phyloP scores from a whole-genome alignment of 2,329 filamentous ascomycete species.

The Botrytis squamosa region DNA sequence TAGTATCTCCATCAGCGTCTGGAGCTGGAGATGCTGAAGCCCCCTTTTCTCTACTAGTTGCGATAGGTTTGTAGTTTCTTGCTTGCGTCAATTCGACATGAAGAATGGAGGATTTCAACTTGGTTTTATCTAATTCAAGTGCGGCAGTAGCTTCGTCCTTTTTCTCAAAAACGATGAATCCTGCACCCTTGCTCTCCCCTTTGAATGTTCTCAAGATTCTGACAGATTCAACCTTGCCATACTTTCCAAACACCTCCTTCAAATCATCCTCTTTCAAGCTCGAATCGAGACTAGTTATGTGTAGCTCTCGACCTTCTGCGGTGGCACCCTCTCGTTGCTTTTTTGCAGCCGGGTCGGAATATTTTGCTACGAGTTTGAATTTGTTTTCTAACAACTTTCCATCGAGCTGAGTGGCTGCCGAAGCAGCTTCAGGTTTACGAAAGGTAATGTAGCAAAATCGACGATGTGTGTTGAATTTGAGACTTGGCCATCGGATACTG shows the following conservation, averaged over 20 bases:
- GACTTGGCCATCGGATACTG: constrained; percentile 82
- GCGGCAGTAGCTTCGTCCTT: constrained; percentile 69
- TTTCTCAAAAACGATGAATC: constrained; percentile 73
- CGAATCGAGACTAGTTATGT: constrained; percentile 68
- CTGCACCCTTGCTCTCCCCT: constrained; percentile 72
- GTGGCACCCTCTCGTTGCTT: constrained; percentile 77
- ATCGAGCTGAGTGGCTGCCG: constrained; percentile 70
- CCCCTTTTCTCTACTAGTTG: constrained; percentile 44
- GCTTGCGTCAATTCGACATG: constrained; percentile 61
- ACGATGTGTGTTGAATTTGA: constrained; percentile 83
- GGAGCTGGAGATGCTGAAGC: constrained; percentile 39
- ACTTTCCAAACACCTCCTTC: constrained; percentile 67
- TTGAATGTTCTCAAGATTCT: constrained; percentile 67
- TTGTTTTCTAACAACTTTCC: constrained; percentile 66
- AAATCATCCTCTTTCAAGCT: constrained; percentile 66
- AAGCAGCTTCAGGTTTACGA: constrained; percentile 63
- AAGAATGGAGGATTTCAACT: constrained; percentile 66
- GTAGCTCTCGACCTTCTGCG: constrained; percentile 84
- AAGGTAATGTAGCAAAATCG: constrained; percentile 98
- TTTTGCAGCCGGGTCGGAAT: constrained; percentile 78
- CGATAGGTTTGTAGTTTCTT: constrained; percentile 55
- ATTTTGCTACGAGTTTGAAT: constrained; percentile 71
- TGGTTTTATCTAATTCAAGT: constrained; percentile 66
- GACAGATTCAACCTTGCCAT: constrained; percentile 71
- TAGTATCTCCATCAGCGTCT: constrained; percentile 38